Evolutionary conservation across 2,329 filamentous ascomycete species (phyloP).

Genomic region (Monosporascus ibericus): DNA sequence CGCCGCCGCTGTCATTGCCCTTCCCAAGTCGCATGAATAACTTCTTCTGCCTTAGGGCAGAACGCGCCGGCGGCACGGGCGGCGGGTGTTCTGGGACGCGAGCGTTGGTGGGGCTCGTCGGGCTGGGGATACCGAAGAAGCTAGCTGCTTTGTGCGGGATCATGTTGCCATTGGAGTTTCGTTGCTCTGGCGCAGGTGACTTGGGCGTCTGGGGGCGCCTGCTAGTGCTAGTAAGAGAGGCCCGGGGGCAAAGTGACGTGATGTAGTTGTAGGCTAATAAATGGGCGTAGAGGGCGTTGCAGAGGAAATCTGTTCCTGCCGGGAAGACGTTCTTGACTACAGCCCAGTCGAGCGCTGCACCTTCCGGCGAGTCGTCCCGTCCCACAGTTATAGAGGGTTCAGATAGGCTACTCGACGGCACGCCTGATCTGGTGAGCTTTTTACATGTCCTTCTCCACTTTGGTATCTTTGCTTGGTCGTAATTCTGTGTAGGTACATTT

Average conservation of each 20-base stretch:
- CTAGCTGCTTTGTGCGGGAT: slow-evolving; percentile 41
- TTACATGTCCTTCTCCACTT: slow-evolving; percentile 23
- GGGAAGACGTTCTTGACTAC: slow-evolving; percentile 48
- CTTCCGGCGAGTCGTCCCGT: not conserved
- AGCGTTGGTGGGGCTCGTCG: not conserved
- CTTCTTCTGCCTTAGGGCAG: slow-evolving; percentile 4
- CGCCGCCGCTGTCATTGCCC: not conserved
- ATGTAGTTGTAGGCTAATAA: slow-evolving; percentile 56
- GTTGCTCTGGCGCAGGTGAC: slow-evolving; percentile 14
- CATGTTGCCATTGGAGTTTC: slow-evolving; percentile 12
- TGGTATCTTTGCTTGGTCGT: slow-evolving; percentile 12
- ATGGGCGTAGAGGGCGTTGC: slow-evolving; percentile 54
- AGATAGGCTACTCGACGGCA: no score
- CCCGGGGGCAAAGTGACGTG: slow-evolving; percentile 27
- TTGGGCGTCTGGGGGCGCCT: slow-evolving; percentile 6
- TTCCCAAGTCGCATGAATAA: slow-evolving; percentile 7
- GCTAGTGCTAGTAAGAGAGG: slow-evolving; percentile 4
- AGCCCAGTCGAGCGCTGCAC: slow-evolving; percentile 29
- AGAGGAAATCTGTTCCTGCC: slow-evolving; percentile 46
- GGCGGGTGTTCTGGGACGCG: no score
- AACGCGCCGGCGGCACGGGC: slow-evolving; percentile 7
- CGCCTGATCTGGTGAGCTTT: not conserved
- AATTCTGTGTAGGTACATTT: slow-evolving; percentile 4
- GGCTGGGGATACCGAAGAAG: slow-evolving; percentile 39
- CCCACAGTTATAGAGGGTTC: not conserved